These are phyloP conservation scores for Pseudocercospora fijiensis DNA, from an alignment of 2,329 filamentous ascomycete species.

Conservation along the genomic window DNA sequence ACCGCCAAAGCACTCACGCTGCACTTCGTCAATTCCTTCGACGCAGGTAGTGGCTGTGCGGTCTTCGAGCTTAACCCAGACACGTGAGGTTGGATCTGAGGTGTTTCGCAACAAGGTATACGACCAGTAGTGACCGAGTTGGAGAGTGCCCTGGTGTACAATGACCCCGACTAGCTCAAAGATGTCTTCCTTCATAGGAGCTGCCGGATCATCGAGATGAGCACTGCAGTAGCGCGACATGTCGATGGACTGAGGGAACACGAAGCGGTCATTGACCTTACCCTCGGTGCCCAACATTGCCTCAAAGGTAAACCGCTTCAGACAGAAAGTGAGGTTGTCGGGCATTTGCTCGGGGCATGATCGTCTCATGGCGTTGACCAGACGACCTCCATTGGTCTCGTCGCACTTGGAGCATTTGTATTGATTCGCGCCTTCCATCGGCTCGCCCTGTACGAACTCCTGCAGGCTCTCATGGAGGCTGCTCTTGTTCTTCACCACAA, in stretches of 20 bases:
- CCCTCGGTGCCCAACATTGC: constrained; percentile 66
- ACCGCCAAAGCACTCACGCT: constrained; percentile 67
- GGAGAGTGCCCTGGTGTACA: constrained; percentile 87
- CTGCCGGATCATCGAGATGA: constrained; percentile 65
- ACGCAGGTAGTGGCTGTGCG: constrained; percentile 70
- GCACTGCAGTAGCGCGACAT: constrained; percentile 90
- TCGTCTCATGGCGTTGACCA: constrained; percentile 82
- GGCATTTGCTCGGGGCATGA: constrained; percentile 90
- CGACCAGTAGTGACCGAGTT: constrained; percentile 96
- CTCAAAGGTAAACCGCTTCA: constrained; percentile 86
- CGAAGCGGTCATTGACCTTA: constrained; percentile 95
- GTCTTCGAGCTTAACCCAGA: constrained; percentile 95
- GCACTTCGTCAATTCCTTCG: constrained; percentile 67
- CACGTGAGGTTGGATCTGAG: constrained; percentile 50
- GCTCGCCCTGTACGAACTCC: constrained; percentile 93
- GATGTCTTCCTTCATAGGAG: constrained; percentile 63
- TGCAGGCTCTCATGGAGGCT: constrained; percentile 82
- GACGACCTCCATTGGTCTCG: constrained; percentile 53
- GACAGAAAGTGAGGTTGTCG: constrained; percentile 90
- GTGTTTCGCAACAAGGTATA: constrained; percentile 73
- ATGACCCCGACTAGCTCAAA: constrained; percentile 95
- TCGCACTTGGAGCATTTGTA: constrained; percentile 94
- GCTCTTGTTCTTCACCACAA: constrained; percentile 90
- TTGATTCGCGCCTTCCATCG: constrained; percentile 96
- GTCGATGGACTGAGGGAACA: constrained; percentile 79